A percentile compares a stretch with the other conserved stretches of the same genome.
These are phyloP conservation scores for Naganishia kalamii DNA, from an alignment of 768 basidiomycete genomes.

Conservation along the genomic window DNA sequence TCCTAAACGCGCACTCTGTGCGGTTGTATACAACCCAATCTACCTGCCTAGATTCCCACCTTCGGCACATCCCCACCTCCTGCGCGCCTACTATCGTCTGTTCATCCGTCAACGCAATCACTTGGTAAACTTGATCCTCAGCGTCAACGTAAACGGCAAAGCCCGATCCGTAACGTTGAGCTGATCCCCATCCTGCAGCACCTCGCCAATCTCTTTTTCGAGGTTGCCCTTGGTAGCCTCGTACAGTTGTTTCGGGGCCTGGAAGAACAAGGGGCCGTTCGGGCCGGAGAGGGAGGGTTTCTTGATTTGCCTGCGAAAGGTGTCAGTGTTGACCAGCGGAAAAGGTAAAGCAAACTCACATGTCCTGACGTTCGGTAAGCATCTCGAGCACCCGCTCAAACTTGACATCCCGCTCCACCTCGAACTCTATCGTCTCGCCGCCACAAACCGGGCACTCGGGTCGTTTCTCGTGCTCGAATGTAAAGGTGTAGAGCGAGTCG, in stretches of 20 bases:
- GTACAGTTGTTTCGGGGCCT: constrained; percentile 87
- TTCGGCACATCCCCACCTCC: neutral
- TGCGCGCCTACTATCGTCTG: neutral
- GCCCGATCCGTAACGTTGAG: constrained; percentile 80
- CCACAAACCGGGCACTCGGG: constrained; percentile 96
- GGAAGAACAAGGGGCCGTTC: constrained; percentile 77
- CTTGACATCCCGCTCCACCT: constrained; percentile 64
- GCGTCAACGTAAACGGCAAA: constrained; percentile 71
- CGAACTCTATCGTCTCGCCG: constrained; percentile 72
- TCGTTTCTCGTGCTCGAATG: constrained; percentile 89
- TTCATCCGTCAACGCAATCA: neutral
- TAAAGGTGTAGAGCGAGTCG: constrained; percentile 92
- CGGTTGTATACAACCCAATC: no score
- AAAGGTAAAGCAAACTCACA: constrained; percentile 56
- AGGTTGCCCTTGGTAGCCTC: constrained; percentile 84
- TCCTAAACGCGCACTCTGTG: no score
- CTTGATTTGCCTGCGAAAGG: constrained; percentile 74
- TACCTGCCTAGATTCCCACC: no score
- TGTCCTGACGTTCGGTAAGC: constrained; percentile 77
- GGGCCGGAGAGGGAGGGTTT: constrained; percentile 73
- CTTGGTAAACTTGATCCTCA: constrained; percentile 44
- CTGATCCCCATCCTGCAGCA: constrained; percentile 69
- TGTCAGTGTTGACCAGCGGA: neutral
- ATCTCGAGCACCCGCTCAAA: constrained; percentile 83
- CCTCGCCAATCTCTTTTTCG: constrained; percentile 72